A percentile compares a stretch with the other conserved stretches of the same genome.
These are phyloP conservation scores for Cornus controversa DNA, from an alignment of 148 eudicot genomes.

Conservation along the genomic window DNA sequence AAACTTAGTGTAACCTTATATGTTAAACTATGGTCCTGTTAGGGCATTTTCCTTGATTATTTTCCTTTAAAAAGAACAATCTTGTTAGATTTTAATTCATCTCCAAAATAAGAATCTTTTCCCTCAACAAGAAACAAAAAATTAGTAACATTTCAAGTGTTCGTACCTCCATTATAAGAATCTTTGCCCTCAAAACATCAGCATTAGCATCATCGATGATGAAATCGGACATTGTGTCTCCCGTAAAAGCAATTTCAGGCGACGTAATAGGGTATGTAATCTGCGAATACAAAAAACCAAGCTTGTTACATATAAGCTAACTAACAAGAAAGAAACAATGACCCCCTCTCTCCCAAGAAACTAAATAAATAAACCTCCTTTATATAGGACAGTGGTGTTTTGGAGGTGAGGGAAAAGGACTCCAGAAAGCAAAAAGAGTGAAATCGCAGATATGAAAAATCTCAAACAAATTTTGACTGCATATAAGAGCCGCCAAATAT, in stretches of 20 bases:
- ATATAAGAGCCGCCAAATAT: too few relatives aligned
- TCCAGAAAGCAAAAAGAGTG: background rate
- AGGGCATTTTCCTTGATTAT: too few relatives aligned
- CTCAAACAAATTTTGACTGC: too few relatives aligned
- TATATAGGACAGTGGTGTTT: background rate
- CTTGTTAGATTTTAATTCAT: too few relatives aligned
- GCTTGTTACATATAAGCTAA: background rate
- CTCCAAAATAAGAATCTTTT: too few relatives aligned
- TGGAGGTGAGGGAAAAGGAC: background rate
- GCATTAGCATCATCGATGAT: slow-evolving; percentile 50
- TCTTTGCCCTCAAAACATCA: slow-evolving; percentile 75
- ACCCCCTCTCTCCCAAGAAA: too few relatives aligned
- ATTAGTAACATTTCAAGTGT: background rate
- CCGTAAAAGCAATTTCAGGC: slow-evolving; percentile 95
- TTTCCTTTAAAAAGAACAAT: too few relatives aligned
- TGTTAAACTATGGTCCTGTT: too few relatives aligned
- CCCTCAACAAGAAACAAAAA: background rate
- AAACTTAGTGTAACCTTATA: too few relatives aligned
- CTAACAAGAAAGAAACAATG: background rate
- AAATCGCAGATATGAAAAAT: background rate
- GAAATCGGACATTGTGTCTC: slow-evolving; percentile 89
- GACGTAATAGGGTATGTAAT: slow-evolving; percentile 58
- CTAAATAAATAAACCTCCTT: too few relatives aligned
- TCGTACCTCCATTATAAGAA: slow-evolving; percentile 96
- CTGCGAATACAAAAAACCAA: slow-evolving; percentile 41